Conservation (phyloP, 2,329 filamentous ascomycete genomes). For the Aspergillus candidus region DNA sequence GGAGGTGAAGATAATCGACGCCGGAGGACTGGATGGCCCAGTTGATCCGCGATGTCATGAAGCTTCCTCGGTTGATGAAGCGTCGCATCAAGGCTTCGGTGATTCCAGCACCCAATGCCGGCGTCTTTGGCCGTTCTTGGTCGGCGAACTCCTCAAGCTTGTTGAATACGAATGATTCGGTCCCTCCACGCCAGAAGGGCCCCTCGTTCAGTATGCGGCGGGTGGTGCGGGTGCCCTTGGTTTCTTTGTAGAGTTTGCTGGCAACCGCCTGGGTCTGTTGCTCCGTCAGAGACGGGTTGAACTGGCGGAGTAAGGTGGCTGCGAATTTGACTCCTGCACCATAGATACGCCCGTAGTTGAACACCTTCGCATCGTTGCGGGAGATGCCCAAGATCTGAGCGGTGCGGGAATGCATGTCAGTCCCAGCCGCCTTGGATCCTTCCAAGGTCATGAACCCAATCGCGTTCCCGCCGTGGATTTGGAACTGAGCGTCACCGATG, state of each 20-base stretch:
- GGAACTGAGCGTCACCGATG: slow-evolving; percentile 89
- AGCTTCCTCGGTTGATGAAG: slow-evolving; percentile 81
- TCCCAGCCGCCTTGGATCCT: slow-evolving; percentile 88
- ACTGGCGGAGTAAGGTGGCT: slow-evolving; percentile 80
- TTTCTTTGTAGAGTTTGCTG: slow-evolving; percentile 74
- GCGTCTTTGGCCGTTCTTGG: slow-evolving; percentile 82
- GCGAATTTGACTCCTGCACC: slow-evolving; percentile 96
- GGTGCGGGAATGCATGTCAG: slow-evolving; percentile 89
- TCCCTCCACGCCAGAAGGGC: slow-evolving; percentile 90
- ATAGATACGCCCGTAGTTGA: slow-evolving; percentile 98
- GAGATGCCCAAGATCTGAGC: slow-evolving; percentile 89
- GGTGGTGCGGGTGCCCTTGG: slow-evolving; percentile 81
- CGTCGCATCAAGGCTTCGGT: slow-evolving; percentile 89
- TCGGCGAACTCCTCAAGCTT: slow-evolving; percentile 96
- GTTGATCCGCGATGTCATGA: slow-evolving; percentile 94
- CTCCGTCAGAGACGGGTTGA: slow-evolving; percentile 80
- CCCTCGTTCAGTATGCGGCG: slow-evolving; percentile 65
- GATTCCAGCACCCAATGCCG: slow-evolving; percentile 88
- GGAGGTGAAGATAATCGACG: slow-evolving; percentile 91
- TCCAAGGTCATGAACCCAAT: slow-evolving; percentile 99
- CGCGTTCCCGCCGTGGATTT: slow-evolving; percentile 90
- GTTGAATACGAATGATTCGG: slow-evolving; percentile 97
- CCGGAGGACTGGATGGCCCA: slow-evolving; percentile 98
- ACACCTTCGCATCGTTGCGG: slow-evolving; percentile 91
- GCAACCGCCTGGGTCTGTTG: slow-evolving; percentile 70